Evolutionary conservation across 768 basidiomycete species (phyloP).

Genomic region (Inosperma sp.): DNA sequence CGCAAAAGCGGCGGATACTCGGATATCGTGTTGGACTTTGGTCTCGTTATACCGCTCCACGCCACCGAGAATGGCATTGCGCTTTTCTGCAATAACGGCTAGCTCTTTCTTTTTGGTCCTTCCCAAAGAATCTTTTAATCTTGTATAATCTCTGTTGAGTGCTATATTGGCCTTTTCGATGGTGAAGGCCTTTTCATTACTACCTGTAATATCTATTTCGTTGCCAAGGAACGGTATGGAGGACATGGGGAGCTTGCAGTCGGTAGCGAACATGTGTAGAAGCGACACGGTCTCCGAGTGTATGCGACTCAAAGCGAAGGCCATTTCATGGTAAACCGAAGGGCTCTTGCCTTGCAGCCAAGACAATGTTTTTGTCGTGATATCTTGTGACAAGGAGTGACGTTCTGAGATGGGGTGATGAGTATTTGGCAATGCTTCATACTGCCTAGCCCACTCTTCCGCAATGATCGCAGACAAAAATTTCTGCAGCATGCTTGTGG

Average conservation of each 20-base stretch:
- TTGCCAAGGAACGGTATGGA: conserved; percentile 75
- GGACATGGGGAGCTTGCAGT: conserved; percentile 79
- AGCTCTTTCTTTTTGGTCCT: conserved; percentile 77
- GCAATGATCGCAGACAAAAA: conserved; percentile 80
- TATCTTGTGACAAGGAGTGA: conserved; percentile 63
- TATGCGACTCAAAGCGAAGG: conserved; percentile 71
- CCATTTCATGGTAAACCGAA: conserved; percentile 87
- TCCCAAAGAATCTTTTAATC: conserved; percentile 69
- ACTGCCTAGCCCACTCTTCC: conserved; percentile 84
- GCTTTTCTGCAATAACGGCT: conserved; percentile 69
- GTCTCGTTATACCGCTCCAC: conserved; percentile 78
- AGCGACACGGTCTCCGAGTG: conserved; percentile 74
- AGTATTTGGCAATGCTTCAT: conserved; percentile 35
- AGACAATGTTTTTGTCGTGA: conserved; percentile 62
- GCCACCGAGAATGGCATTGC: conserved; percentile 57
- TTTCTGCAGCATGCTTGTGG: conserved; percentile 88
- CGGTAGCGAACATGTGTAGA: conserved; percentile 76
- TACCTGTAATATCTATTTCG: conserved; percentile 72
- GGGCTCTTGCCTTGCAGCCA: conserved; percentile 77
- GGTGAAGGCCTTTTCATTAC: conserved; percentile 64
- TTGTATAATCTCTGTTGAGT: conserved; percentile 63
- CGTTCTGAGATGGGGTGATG: no score
- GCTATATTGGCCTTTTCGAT: conserved; percentile 71
- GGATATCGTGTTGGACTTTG: conserved; percentile 81
- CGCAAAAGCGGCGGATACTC: conserved; percentile 86